Base-by-base conservation (phyloP, 2,329 filamentous ascomycete species). In the Colletotrichum sp. region DNA sequence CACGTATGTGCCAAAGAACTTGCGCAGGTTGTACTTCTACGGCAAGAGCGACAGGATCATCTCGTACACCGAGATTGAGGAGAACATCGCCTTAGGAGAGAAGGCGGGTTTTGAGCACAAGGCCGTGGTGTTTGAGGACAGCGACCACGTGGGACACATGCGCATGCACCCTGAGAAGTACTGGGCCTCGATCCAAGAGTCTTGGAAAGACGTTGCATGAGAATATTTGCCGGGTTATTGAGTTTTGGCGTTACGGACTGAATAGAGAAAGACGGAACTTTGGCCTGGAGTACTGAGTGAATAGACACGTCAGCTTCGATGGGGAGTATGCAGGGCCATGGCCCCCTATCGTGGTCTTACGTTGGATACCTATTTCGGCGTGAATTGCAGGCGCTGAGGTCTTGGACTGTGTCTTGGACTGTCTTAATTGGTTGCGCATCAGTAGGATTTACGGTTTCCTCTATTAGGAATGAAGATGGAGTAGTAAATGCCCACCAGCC, bases 101-200 rank as follows among this genome's bases (percentile, higher is more conserved):
- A 79, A 80, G 15, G 84, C 85, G 69, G 92, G 92, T 0, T 92
- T 89, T 78, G 80, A 81, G 26, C 87, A 89, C 3, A 84, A 86
- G 2, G 83, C 86, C 24, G 89, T 90, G 73, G 79, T 88, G 34
- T 94, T 94, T 77, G 87, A 91, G 66, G 89, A 88, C 6, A 92
- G 89, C 66, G 84, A 87, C 2, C 92, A 94, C 81, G 92, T 92
- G 21, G 91, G 90, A 2, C 91, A 94, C 80, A 89, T 94, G 84
- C 85, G 89, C 21, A 83, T 87, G 81, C 88, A 92, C 71, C 88
- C 89, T 1, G 86, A 86, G 36, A 85, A 88, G 80, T 94, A 94
- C 80, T 94, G 92, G 92, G 80, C 78, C 2, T 82, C 85, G 0
- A 87, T 90, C 36, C 65, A 78, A 30, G 71, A 72, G 5, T 79